Evolutionary conservation across 768 basidiomycete species (phyloP).

Genomic region (Tephrocybe rancida): DNA sequence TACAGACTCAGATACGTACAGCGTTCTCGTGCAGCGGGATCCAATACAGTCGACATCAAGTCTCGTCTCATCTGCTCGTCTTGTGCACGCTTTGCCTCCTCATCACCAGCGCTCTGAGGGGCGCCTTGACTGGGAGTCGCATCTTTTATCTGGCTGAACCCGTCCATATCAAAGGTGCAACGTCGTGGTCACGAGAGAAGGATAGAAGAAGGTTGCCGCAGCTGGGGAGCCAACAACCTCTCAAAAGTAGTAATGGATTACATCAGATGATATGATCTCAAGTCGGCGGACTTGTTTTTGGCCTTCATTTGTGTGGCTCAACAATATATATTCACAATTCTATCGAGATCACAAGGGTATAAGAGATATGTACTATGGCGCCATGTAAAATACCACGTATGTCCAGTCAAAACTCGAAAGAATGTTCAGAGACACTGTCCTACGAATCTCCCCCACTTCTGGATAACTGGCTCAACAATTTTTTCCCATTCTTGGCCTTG

Average conservation of each 20-base stretch:
- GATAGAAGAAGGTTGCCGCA: not conserved
- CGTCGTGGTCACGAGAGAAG: not conserved
- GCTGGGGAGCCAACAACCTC: too few relatives aligned
- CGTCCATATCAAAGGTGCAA: conserved; percentile 13
- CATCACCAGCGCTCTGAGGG: conserved; percentile 30
- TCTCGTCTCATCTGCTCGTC: conserved; percentile 81
- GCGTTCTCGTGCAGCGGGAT: conserved; percentile 78
- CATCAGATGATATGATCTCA: too few relatives aligned
- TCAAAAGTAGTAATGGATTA: too few relatives aligned
- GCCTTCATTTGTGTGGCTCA: too few relatives aligned
- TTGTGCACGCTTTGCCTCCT: conserved; percentile 58
- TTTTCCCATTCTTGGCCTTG: conserved; percentile 73
- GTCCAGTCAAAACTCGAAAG: too few relatives aligned
- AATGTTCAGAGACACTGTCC: conserved; percentile 36
- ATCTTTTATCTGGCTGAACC: conserved; percentile 6
- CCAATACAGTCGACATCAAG: conserved; percentile 77
- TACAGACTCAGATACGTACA: conserved; percentile 43
- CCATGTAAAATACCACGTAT: too few relatives aligned
- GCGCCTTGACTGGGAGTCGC: not conserved
- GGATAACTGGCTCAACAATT: conserved; percentile 74
- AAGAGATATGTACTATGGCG: too few relatives aligned
- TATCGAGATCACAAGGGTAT: too few relatives aligned
- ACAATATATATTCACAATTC: too few relatives aligned
- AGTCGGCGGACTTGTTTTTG: too few relatives aligned
- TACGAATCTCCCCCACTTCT: conserved; percentile 78